Percentiles rank a stretch among this genome's conserved stretches.
These are phyloP conservation scores for Eucalyptus curtisii DNA, from an alignment of 345 rosid species.

Conservation along the genomic window DNA sequence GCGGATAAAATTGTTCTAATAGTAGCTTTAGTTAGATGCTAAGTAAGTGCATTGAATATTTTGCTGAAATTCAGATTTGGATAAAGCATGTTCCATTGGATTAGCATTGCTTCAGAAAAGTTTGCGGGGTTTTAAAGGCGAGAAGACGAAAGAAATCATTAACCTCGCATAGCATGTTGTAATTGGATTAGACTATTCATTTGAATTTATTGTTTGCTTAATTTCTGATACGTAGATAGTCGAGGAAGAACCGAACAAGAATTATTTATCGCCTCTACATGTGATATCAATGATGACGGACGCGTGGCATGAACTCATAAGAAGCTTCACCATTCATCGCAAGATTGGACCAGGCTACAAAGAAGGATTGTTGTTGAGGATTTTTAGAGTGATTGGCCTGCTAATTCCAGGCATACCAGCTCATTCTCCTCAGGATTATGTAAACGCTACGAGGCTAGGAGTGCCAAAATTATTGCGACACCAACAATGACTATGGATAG, in stretches of 20 bases:
- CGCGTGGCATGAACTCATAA: constrained; percentile 50
- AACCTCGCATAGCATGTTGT: neutral
- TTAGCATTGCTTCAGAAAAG: neutral
- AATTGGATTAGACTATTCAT: neutral
- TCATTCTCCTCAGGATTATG: neutral
- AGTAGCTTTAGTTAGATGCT: neutral
- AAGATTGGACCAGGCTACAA: neutral
- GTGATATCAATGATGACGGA: constrained; percentile 24
- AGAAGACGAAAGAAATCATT: neutral
- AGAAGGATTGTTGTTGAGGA: neutral
- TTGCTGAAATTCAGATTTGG: neutral
- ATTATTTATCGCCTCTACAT: constrained; percentile 38
- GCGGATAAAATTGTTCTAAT: neutral
- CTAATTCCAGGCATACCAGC: neutral
- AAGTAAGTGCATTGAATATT: neutral
- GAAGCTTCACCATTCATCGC: constrained; percentile 18
- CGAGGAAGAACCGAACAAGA: constrained; percentile 58
- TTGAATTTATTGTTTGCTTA: neutral
- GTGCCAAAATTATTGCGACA: neutral
- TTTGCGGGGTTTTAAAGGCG: neutral
- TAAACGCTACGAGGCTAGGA: neutral
- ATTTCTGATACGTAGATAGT: constrained; percentile 12
- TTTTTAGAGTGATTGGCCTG: neutral
- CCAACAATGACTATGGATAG: neutral
- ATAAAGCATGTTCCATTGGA: neutral